Evolutionary conservation across 345 rosid genomes (phyloP).

Genomic region (Eucalyptus regnans): DNA sequence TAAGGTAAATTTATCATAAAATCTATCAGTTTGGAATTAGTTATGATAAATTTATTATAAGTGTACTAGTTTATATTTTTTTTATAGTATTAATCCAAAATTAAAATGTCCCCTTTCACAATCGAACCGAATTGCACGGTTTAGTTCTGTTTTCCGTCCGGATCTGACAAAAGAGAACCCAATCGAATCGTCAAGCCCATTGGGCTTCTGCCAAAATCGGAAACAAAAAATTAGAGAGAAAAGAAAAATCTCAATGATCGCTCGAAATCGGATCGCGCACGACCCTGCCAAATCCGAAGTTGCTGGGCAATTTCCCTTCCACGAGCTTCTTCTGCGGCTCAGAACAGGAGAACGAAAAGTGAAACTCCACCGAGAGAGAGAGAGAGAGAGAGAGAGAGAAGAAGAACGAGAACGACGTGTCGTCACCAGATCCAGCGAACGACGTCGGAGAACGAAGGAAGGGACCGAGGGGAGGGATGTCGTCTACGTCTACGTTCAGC

Average conservation of each 20-base stretch:
- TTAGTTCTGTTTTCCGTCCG: neutral
- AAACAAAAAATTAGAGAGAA: fast-evolving
- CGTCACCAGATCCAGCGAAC: neutral
- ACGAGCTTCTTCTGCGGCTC: neutral
- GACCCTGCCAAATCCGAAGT: neutral
- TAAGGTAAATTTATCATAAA: no score
- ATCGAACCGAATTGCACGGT: neutral
- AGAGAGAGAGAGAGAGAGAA: neutral
- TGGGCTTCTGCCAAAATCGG: neutral
- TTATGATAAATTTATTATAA: no score
- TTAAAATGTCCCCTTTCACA: neutral
- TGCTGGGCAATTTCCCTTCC: neutral
- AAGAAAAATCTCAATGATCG: neutral
- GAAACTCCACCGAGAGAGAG: neutral
- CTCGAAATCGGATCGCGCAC: neutral
- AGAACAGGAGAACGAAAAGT: neutral
- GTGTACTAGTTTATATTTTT: no score
- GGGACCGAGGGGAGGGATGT: conserved; percentile 14
- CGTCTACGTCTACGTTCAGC: conserved; percentile 33
- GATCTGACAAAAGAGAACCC: neutral
- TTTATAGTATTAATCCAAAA: neutral
- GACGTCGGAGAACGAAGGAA: neutral
- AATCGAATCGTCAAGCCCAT: neutral
- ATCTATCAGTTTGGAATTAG: no score
- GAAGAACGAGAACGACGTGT: neutral